Percentiles rank a stretch among this genome's conserved stretches.
Conservation (phyloP, 179 eudicot genomes). For the Spergularia azorica region DNA sequence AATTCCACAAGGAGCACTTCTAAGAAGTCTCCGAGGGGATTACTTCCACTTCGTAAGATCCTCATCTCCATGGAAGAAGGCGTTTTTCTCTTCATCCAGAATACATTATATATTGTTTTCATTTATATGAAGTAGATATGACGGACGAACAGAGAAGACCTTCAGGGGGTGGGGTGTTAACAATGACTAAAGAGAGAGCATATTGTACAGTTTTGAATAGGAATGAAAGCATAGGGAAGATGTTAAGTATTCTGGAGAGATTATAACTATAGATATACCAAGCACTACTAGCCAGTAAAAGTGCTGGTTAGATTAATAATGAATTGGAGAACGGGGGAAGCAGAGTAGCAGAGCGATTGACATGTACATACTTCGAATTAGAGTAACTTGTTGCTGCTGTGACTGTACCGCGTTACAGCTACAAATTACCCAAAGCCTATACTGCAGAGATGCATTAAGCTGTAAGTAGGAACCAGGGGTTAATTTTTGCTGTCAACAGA, state of each 20-base stretch:
- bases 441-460: not conserved
- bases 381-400: constrained; percentile 12
- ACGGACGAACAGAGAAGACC: constrained; percentile 12
- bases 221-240: constrained; percentile 14
- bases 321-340: constrained; percentile 14
- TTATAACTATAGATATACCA: constrained; percentile 17
- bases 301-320: constrained; percentile 15
- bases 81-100: constrained; percentile 14
- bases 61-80: constrained; percentile 12
- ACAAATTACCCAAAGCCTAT: not conserved
- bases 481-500: not conserved
- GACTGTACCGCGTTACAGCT: not conserved
- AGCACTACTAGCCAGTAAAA: constrained; percentile 26
- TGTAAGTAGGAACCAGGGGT: not conserved
- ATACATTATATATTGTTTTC: constrained; percentile 16
- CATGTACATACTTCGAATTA: constrained; percentile 20
- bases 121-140: constrained; percentile 20
- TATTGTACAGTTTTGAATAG: constrained; percentile 36
- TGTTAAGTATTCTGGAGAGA: constrained; percentile 1
- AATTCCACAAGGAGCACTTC: constrained; percentile 94
- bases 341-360: constrained; percentile 18
- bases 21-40: constrained; percentile 29
- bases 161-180: not conserved
- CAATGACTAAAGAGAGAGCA: constrained; percentile 11
- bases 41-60: constrained; percentile 8